These are phyloP conservation scores for Areca catechu DNA, from an alignment of 176 grass and related monocot genomes.

Conservation along the genomic window DNA sequence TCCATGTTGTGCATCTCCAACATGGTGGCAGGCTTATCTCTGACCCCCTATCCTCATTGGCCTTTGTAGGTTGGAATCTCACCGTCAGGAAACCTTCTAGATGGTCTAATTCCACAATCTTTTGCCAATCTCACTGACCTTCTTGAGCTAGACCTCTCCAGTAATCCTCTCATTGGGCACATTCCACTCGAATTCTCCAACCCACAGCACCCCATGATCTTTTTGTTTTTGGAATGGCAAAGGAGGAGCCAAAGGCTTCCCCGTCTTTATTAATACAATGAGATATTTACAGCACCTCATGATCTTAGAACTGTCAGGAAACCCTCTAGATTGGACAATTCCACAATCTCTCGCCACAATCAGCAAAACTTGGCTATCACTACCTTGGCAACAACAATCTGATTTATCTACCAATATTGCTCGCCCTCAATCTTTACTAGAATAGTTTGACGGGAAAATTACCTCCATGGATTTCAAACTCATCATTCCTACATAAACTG, in stretches of 20 bases:
- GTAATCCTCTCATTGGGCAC: conserved; percentile 34
- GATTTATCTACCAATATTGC: neutral
- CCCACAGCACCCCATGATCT: neutral
- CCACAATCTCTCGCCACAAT: conserved; percentile 39
- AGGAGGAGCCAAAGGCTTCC: too few species aligned
- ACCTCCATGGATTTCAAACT: conserved; percentile 64
- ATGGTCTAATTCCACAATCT: too few species aligned
- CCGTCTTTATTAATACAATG: too few species aligned
- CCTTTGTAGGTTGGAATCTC: too few species aligned
- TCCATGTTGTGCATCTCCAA: conserved; percentile 28
- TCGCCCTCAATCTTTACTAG: conserved; percentile 39
- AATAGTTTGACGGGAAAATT: conserved; percentile 43
- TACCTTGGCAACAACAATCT: neutral
- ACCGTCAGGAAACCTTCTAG: too few species aligned
- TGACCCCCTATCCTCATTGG: conserved; percentile 9
- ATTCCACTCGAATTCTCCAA: conserved; percentile 56
- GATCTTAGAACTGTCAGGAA: conserved; percentile 12
- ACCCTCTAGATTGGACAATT: conserved; percentile 29
- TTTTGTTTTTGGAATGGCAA: too few species aligned
- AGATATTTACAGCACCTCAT: neutral
- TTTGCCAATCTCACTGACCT: conserved; percentile 44
- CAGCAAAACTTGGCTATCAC: neutral
- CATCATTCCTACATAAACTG: neutral
- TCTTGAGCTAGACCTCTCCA: conserved; percentile 27
- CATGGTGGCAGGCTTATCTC: conserved; percentile 24